A percentile compares a stretch with the other conserved stretches of the same genome.
Evolutionary conservation across 192 early-diverging fungal species (phyloP).

Genomic region (Lunasporangiospora selenospora): DNA sequence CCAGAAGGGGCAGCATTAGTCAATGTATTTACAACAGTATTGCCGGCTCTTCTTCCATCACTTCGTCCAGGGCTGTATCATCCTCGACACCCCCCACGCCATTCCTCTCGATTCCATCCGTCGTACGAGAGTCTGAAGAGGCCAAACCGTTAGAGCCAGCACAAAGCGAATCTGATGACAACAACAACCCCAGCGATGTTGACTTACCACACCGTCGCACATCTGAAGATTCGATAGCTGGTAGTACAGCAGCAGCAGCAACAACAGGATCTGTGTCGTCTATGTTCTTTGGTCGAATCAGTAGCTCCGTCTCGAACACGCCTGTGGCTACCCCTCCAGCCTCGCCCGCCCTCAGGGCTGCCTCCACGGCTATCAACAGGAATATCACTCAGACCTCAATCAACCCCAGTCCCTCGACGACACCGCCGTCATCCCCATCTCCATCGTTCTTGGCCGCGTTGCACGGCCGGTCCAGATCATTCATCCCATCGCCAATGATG

Average conservation of each 20-base stretch:
- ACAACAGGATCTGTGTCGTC: not conserved
- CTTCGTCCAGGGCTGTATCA: conserved; percentile 1
- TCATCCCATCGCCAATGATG: conserved; percentile 37
- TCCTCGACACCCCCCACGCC: not conserved
- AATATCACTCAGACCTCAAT: not conserved
- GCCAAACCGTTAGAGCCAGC: conserved; percentile 27
- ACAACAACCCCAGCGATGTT: not conserved
- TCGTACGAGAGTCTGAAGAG: conserved; percentile 21
- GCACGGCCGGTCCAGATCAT: conserved; percentile 21
- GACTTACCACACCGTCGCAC: not conserved
- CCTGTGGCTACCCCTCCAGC: conserved; percentile 33
- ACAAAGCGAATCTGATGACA: not conserved
- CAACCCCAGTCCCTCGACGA: conserved; percentile 26
- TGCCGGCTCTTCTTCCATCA: not conserved
- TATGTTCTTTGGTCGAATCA: conserved; percentile 18
- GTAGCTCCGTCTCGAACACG: conserved; percentile 11
- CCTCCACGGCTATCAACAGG: too few species aligned
- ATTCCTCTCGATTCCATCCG: conserved; percentile 7
- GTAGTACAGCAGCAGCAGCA: not conserved
- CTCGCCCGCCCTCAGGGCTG: conserved; percentile 21
- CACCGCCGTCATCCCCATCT: conserved; percentile 34
- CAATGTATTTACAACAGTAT: too few species aligned
- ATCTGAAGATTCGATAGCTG: conserved; percentile 7
- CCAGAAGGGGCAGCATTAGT: too few species aligned
- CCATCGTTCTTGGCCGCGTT: conserved; percentile 30